Base-by-base conservation (phyloP, 148 eudicot genomes). In the Chenopodium formosanum region DNA sequence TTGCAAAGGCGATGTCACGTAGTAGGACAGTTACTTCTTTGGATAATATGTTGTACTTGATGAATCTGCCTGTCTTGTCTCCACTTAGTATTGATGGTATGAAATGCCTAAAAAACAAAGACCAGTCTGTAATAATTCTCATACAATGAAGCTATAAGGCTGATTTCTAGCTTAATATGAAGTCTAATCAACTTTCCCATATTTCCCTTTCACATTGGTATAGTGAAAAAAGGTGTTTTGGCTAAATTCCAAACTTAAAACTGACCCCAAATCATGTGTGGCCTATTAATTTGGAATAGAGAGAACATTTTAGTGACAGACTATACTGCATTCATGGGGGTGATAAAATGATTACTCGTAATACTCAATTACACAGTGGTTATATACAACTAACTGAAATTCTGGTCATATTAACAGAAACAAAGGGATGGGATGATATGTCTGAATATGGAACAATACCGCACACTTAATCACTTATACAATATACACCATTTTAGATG, bases 21-120 rank as follows among this genome's bases (percentile, higher is more conserved):
- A 89, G 78, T 63, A 91, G 79, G 71, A 94, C 86, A 17, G 84
- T 89, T 53, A 76, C 84, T 86, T 90, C 78, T 83, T 90, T 90
- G 79, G 88, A 88, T 68, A 88, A 74, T 77, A 83, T 90, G 31
- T 90, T 83, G 70, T 90, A 92, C 81, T 89, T 90, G 80, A 94
- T 85, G 84, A 94, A 86, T 82, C 91, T 94, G 68, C 98, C 98
- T 44, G 98, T 89, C 83, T 82, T 89, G 84, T 94, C 98, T 10
- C 86, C 85, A 3, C 84, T 88, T 27, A 92, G 77, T 82, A 87
- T 19, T 27, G 92, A 89, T 16, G 75, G 48, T 65, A 89, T 83
- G 86, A 92, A 94, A 50, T 91, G 85, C 90, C 97, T 93, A 82
- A 80, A 79, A 63, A 16, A 53, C 4, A 53, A 53, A 53, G 60